Evolutionary conservation across 176 grass and related monocot species (phyloP).

Genomic region (Eleusine coracana): DNA sequence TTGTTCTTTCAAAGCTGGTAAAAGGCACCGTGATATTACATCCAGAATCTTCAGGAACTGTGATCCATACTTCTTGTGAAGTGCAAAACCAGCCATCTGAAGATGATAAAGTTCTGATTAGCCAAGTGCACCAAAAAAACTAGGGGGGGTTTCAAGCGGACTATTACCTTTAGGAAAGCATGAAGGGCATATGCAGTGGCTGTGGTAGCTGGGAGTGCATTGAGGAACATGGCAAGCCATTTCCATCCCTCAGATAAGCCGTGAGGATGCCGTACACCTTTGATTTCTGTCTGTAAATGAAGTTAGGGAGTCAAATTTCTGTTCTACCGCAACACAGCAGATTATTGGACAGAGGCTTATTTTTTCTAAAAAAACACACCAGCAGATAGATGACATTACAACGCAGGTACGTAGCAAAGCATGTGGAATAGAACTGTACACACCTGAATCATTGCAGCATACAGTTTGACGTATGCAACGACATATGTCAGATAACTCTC

Average conservation of each 20-base stretch:
- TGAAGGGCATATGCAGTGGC: constrained; percentile 76
- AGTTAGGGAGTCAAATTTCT: constrained; percentile 25
- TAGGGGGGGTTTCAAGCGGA: neutral
- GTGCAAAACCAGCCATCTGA: constrained; percentile 80
- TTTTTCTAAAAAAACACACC: neutral
- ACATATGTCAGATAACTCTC: constrained; percentile 66
- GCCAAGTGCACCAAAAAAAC: neutral
- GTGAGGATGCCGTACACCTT: constrained; percentile 66
- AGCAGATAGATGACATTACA: constrained; percentile 1
- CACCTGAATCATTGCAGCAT: constrained; percentile 92
- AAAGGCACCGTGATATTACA: constrained; percentile 56
- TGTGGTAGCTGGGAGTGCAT: constrained; percentile 71
- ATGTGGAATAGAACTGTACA: constrained; percentile 27
- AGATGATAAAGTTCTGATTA: constrained; percentile 9
- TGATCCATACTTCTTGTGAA: constrained; percentile 69
- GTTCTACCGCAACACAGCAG: constrained; percentile 27
- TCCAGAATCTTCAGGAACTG: constrained; percentile 81
- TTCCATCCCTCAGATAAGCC: constrained; percentile 86
- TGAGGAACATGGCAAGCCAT: constrained; percentile 86
- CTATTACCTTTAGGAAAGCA: constrained; percentile 75
- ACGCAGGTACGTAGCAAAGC: neutral
- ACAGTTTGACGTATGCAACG: constrained; percentile 77
- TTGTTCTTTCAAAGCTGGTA: constrained; percentile 72
- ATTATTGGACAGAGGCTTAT: neutral
- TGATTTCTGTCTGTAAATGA: constrained; percentile 73